phyloP scores from a whole-genome alignment of 75 land plant species.

The Selaginella tamariscina region DNA sequence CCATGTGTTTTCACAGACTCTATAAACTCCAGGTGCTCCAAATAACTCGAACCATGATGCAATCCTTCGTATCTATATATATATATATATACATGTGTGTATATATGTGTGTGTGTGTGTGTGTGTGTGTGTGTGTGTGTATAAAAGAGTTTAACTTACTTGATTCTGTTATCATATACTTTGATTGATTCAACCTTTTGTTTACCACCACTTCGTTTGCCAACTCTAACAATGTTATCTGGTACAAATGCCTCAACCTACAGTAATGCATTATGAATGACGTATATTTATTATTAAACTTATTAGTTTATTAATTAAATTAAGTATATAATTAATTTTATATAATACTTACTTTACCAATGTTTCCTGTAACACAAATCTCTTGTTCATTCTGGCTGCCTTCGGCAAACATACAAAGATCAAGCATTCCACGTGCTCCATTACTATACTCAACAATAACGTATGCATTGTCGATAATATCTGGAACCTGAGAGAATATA shows the following conservation, averaged over 20 bases:
- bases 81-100: too few relatives aligned
- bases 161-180: conserved; percentile 57
- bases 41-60: conserved; percentile 94
- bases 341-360: conserved; percentile 86
- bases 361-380: conserved; percentile 89
- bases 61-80: conserved; percentile 94
- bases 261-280: conserved; percentile 1
- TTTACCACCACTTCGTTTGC: conserved; percentile 47
- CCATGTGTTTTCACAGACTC: conserved; percentile 44
- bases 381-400: conserved; percentile 97
- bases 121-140: not conserved
- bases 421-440: conserved; percentile 87
- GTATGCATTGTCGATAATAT: conserved; percentile 90
- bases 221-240: conserved; percentile 74
- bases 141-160: conserved; percentile 27
- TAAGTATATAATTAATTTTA: too few relatives aligned
- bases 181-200: conserved; percentile 48
- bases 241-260: conserved; percentile 98
- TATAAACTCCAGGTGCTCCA: conserved; percentile 79
- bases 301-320: too few relatives aligned
- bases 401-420: conserved; percentile 99
- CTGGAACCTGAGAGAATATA: conserved; percentile 96
- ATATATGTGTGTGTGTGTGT: too few relatives aligned
- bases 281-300: too few relatives aligned
- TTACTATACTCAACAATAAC: conserved; percentile 89